Evolutionary conservation across 2,329 filamentous ascomycete genomes (phyloP), one percentile per base, ranked within the genome.

Genomic region (Diaporthe sp.): DNA sequence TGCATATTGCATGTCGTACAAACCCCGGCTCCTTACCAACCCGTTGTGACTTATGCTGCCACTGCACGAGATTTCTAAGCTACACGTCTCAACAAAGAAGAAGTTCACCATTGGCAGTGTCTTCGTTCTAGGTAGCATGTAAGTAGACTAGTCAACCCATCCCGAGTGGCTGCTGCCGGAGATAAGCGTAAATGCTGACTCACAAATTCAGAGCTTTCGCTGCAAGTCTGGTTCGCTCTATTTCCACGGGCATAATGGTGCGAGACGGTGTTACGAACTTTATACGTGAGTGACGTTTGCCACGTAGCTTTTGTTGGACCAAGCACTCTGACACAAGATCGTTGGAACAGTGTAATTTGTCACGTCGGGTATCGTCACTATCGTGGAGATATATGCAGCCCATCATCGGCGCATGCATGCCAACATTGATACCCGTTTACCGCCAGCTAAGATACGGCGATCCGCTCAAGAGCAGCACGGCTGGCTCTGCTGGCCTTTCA

Each of bases 351-450:
- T 51, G 27, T 19, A 58, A 44, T 61, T 35, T 17, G 17, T 30
- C 30, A 4, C 59, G 6, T 13, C 58, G 25, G 27, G 35, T 17
- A 32, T 9, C 9, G 69, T 75, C 17, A 75, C 73, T 3, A 63
- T 74, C 4, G 51, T 75, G 30, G 77, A 78, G 47, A 71, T 77
- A n/a, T 78, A 78, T 58, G 71, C 73, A 10, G 74, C 72, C 27
- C n/a, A 71, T 78, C 63, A 78, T 77, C 7, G 76, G 77, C 39
- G 73, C 76, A 13, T 78, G 77, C 69, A 66, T 77, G 4, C 76
- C 75, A 1, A 71, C 70, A 22, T 44, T 78, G 25, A 47, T 74
- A 13, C 77, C 77, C 9, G 73, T 77, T 35, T 78, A 77, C 61
- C 75, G 75, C n/a, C 73, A 68, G 27, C 35, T 78, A 22, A 74